Percentiles rank a stretch among this genome's conserved stretches.
phyloP scores from a whole-genome alignment of 495 filamentous ascomycete species.

The Rhypophila decipiens region DNA sequence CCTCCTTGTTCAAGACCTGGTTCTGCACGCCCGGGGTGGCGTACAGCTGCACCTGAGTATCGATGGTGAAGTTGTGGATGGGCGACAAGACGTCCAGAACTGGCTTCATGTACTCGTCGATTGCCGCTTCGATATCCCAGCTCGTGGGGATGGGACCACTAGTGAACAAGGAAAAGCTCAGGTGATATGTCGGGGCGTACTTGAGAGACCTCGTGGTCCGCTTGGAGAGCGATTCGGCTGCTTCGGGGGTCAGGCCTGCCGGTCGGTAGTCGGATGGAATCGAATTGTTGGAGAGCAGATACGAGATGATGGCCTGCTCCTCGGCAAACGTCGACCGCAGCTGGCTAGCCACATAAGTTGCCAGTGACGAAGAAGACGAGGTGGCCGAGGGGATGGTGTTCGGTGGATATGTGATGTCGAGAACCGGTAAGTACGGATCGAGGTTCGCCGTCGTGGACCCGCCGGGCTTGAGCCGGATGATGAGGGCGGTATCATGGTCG shows the following conservation, averaged over 20 bases:
- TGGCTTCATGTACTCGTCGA: constrained; percentile 75
- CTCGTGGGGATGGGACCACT: constrained; percentile 68
- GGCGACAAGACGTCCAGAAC: constrained; percentile 68
- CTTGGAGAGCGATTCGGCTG: constrained; percentile 43
- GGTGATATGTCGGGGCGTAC: constrained; percentile 88
- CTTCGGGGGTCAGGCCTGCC: constrained; percentile 32
- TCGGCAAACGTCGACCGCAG: constrained; percentile 77
- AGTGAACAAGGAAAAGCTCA: constrained; percentile 93
- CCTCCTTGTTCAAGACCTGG: constrained; percentile 70
- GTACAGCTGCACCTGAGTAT: constrained; percentile 93
- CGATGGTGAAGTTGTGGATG: constrained; percentile 94
- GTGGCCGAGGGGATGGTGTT: constrained; percentile 64
- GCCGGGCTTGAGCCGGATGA: constrained; percentile 61
- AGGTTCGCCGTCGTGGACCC: constrained; percentile 56
- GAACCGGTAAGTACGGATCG: constrained; percentile 58
- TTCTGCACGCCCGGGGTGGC: constrained; percentile 68
- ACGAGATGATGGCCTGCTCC: constrained; percentile 82
- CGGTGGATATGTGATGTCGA: constrained; percentile 75
- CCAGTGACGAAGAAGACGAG: constrained; percentile 66
- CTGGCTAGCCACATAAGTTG: constrained; percentile 71
- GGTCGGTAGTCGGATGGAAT: constrained; percentile 42
- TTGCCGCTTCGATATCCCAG: constrained; percentile 85
- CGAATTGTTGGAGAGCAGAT: constrained; percentile 63
- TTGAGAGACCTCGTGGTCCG: constrained; percentile 74
- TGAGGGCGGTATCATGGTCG: constrained; percentile 54